Evolutionary conservation across 106 monocot species (phyloP), one percentile per base, ranked within the genome.

Genomic region (Dendrobium nobile): DNA sequence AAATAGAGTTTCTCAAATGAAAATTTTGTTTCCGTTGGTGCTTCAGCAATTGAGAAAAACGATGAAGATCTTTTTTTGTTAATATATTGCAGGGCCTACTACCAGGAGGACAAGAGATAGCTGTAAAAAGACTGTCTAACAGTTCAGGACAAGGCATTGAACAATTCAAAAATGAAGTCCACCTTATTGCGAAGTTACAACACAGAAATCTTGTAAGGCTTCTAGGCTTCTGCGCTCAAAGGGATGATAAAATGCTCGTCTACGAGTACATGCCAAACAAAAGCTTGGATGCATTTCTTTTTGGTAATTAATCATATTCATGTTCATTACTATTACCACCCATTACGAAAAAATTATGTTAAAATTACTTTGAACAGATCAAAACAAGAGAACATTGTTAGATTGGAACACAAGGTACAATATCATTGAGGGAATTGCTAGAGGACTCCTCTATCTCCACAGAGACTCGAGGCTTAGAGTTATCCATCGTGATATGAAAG

Each of bases 251-350:
- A 55, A 58, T 78, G 58, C 78, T 78, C 0, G 24, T 78, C 19
- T 78, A 78, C 54, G 78, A 78, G 27, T 78, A 78, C 26, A 78
- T 78, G 58, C 78, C 55, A n/a, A 78, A 78, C 28, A 78, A 59
- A 59, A 78, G 78, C 58, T 41, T 78, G 58, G 78, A 78, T 41
- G 59, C 41, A 19, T 78, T 78, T 15, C 55, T 78, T 18, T 59
- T 78, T 41, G 78, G 78, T 78, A 78, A 33, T 78, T 19, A 9
- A 16, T n/a, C 17, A 19, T 19, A 9, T 37, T 18, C n/a, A 28
- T n/a, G 11, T 47, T 19, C 58, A 54, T 47, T 2, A 54, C 31
- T 15, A 56, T 20, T 47, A 47, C 16, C 13, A 1, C 13, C 10
- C 10, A 51, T 51, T 0, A 51, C 16, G 3, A 15, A 13, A 51